Evolutionary conservation across 495 filamentous ascomycete species (phyloP).

Genomic region (Xylaria sp.): DNA sequence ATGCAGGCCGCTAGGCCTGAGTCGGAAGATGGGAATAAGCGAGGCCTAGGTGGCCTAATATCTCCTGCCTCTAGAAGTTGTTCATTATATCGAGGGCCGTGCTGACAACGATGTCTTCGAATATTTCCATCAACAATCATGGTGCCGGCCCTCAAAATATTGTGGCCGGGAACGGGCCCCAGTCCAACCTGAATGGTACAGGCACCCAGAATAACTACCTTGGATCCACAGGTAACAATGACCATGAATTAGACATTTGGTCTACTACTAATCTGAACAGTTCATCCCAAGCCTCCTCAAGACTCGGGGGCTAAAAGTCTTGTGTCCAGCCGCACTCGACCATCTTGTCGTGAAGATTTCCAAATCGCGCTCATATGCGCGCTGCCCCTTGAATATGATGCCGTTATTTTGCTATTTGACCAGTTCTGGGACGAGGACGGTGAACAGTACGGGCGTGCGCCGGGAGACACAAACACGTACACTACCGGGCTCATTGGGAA

Average conservation of each 20-base stretch:
- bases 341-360: slow-evolving; percentile 31
- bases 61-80: not conserved
- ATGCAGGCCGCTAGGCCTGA: not conserved
- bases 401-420: slow-evolving; percentile 43
- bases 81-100: not conserved
- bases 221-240: not conserved
- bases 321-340: not conserved
- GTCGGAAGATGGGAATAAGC: not conserved
- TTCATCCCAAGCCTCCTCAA: not conserved
- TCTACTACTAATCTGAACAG: not conserved
- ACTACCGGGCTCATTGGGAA: slow-evolving; percentile 45
- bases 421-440: slow-evolving; percentile 37
- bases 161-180: not conserved
- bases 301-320: not conserved
- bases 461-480: slow-evolving; percentile 45
- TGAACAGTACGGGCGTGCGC: slow-evolving; percentile 33
- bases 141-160: slow-evolving; percentile 5
- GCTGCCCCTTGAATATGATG: slow-evolving; percentile 41
- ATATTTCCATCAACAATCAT: slow-evolving; percentile 2
- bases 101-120: not conserved
- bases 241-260: not conserved
- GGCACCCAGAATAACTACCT: slow-evolving; percentile 25
- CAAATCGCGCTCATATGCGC: slow-evolving; percentile 42
- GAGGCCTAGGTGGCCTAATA: not conserved
- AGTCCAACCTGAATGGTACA: slow-evolving; percentile 2